Percentiles rank a stretch among this genome's conserved stretches.
These are phyloP conservation scores for Trichoderma lentiforme DNA, from an alignment of 2,329 filamentous ascomycete species.

Conservation along the genomic window DNA sequence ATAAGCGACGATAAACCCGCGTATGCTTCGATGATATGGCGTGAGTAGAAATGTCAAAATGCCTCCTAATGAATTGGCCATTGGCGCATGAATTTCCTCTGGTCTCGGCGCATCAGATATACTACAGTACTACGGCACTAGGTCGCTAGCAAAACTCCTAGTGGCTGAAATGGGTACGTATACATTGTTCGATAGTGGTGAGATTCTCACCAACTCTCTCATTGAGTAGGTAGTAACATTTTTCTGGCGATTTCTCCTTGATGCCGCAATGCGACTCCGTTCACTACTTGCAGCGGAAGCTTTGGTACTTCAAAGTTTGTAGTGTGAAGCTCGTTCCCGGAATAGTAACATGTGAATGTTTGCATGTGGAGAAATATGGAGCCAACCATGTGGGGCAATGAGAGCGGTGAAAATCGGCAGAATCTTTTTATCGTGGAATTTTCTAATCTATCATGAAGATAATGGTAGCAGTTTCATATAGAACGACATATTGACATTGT, in stretches of 20 bases:
- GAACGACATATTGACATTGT: neutral
- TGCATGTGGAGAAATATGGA: slow-evolving; percentile 1
- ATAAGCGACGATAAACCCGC: too few species aligned
- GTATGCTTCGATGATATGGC: neutral
- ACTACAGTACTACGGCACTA: neutral
- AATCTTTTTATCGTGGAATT: slow-evolving; percentile 19
- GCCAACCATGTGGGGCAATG: neutral
- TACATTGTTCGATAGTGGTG: neutral
- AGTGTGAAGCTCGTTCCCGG: neutral
- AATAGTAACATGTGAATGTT: slow-evolving; percentile 1
- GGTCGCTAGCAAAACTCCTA: neutral
- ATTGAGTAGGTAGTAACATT: neutral
- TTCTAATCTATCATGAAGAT: slow-evolving; percentile 12
- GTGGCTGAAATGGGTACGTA: neutral
- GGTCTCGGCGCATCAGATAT: neutral
- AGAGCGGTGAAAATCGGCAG: slow-evolving; percentile 12
- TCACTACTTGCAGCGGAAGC: neutral
- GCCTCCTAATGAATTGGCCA: neutral
- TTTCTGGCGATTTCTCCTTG: neutral
- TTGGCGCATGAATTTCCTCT: neutral
- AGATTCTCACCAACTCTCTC: neutral
- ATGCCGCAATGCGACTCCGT: neutral
- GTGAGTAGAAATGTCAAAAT: too few species aligned
- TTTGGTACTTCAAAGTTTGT: neutral
- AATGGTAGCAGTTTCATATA: neutral